Evolutionary conservation across 192 early-diverging fungal genomes (phyloP).

Genomic region (Backusella sp.): DNA sequence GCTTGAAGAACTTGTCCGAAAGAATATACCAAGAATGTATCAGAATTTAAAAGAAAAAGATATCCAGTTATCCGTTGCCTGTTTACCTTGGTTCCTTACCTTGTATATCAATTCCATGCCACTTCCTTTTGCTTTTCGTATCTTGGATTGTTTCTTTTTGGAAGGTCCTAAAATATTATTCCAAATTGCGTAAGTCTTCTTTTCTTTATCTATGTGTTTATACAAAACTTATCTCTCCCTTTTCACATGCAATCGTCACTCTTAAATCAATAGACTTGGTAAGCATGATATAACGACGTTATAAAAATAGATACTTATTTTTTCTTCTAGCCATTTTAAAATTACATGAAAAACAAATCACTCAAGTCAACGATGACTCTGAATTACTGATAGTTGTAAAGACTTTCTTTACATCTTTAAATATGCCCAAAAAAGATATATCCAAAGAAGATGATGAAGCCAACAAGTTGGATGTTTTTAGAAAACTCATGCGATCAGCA

Average conservation of each 20-base stretch:
- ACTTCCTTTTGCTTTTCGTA: slow-evolving; percentile 79
- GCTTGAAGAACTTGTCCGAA: slow-evolving; percentile 84
- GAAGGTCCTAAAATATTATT: slow-evolving; percentile 95
- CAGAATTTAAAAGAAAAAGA: slow-evolving; percentile 83
- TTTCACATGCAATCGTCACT: background rate
- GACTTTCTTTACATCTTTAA: slow-evolving; percentile 79
- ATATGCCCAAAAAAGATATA: slow-evolving; percentile 48
- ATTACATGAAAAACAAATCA: slow-evolving; percentile 76
- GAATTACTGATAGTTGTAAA: slow-evolving; percentile 81
- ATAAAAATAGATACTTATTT: background rate
- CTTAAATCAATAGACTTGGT: slow-evolving; percentile 3
- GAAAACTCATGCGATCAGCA: slow-evolving; percentile 1
- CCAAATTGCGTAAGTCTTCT: slow-evolving; percentile 70
- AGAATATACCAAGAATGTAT: slow-evolving; percentile 86
- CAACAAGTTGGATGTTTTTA: background rate
- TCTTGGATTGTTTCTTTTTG: slow-evolving; percentile 97
- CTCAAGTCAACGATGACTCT: slow-evolving; percentile 68
- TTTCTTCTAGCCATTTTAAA: slow-evolving; percentile 78
- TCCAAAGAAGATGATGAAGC: slow-evolving; percentile 3
- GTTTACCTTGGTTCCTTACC: slow-evolving; percentile 97
- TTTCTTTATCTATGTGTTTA: background rate
- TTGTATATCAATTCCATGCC: slow-evolving; percentile 97
- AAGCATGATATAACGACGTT: background rate
- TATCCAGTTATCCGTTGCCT: slow-evolving; percentile 95
- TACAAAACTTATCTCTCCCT: background rate